Evolutionary conservation across 768 basidiomycete genomes (phyloP).

Genomic region (Zangia roseola): DNA sequence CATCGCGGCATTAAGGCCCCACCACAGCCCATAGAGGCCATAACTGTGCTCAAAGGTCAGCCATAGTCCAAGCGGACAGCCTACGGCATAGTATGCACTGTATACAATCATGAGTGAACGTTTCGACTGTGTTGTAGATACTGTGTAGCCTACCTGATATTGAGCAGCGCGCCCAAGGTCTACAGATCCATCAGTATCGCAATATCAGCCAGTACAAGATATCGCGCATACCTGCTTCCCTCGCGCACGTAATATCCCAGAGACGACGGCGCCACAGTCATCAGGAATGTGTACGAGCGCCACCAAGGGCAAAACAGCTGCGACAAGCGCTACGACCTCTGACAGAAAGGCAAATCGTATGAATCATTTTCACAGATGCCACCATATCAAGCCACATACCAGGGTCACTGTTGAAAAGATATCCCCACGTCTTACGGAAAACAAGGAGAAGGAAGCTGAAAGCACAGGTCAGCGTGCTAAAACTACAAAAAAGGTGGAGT

Average conservation of each 20-base stretch:
- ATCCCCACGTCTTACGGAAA: constrained; percentile 68
- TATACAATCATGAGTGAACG: constrained; percentile 13
- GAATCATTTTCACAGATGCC: background rate
- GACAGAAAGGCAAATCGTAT: background rate
- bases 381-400: constrained; percentile 30
- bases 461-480: background rate
- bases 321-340: constrained; percentile 38
- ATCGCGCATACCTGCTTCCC: constrained; percentile 62
- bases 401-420: constrained; percentile 71
- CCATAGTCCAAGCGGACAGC: constrained; percentile 79
- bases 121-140: background rate
- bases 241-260: constrained; percentile 77
- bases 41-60: constrained; percentile 63
- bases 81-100: constrained; percentile 75
- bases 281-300: constrained; percentile 85
- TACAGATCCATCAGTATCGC: background rate
- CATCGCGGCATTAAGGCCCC: constrained; percentile 64
- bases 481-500: constrained; percentile 2
- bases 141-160: constrained; percentile 52
- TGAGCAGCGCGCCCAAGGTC: constrained; percentile 76
- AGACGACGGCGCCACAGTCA: constrained; percentile 64
- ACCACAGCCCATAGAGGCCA: constrained; percentile 79
- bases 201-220: background rate
- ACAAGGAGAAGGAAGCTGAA: constrained; percentile 51
- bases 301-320: constrained; percentile 71